A percentile compares a stretch with the other conserved stretches of the same genome.
phyloP scores from a whole-genome alignment of 768 basidiomycete genomes.

The Tylopilus felleus region DNA sequence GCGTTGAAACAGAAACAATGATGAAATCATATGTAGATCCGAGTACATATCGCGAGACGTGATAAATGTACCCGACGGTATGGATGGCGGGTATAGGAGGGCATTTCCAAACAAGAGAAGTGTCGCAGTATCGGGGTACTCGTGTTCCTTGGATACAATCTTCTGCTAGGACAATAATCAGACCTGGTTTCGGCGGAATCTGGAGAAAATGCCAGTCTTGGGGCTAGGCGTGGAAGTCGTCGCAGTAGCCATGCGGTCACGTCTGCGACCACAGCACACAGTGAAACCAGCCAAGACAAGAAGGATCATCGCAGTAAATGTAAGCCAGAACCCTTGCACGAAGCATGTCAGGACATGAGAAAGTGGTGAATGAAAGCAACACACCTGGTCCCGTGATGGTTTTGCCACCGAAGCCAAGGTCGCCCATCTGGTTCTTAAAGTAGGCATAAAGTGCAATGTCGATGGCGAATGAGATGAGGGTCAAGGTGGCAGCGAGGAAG shows the following conservation, averaged over 20 bases:
- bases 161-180: background rate
- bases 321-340: constrained; percentile 72
- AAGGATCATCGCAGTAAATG: constrained; percentile 62
- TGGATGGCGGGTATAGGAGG: no score
- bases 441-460: constrained; percentile 72
- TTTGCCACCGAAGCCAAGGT: constrained; percentile 39
- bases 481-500: constrained; percentile 65
- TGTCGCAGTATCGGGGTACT: background rate
- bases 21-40: background rate
- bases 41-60: no score
- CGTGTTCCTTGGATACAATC: background rate
- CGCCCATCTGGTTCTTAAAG: constrained; percentile 54
- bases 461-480: constrained; percentile 70
- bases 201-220: constrained; percentile 32
- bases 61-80: no score
- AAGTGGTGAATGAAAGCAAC: constrained; percentile 13
- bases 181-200: constrained; percentile 38
- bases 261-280: constrained; percentile 66
- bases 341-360: background rate
- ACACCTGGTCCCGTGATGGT: constrained; percentile 65
- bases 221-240: constrained; percentile 16
- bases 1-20: background rate
- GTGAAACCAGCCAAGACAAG: constrained; percentile 63
- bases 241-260: constrained; percentile 46
- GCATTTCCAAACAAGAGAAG: background rate